A percentile compares a stretch with the other conserved stretches of the same genome.
Conservation (phyloP, 306 rosid genomes). For the Cicer chorassanicum region DNA sequence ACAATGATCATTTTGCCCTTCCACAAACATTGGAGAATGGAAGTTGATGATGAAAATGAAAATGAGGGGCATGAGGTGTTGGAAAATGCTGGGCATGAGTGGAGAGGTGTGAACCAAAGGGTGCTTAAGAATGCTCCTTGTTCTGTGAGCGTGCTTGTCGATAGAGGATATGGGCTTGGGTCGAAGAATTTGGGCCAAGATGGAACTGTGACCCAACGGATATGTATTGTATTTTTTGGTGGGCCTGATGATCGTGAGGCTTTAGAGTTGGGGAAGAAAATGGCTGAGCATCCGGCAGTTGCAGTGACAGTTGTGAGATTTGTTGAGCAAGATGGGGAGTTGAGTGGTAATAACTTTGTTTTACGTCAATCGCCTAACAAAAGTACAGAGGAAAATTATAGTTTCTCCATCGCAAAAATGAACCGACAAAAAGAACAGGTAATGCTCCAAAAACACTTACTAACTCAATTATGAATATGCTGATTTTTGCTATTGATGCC, state of each 20-base stretch:
- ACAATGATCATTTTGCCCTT: slow-evolving; percentile 76
- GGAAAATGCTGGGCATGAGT: slow-evolving; percentile 66
- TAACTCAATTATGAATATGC: not conserved
- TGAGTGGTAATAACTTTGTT: slow-evolving; percentile 28
- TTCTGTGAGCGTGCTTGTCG: slow-evolving; percentile 74
- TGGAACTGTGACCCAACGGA: slow-evolving; percentile 17
- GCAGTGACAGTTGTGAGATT: slow-evolving; percentile 56
- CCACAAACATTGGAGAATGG: slow-evolving; percentile 65
- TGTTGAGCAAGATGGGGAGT: slow-evolving; percentile 35
- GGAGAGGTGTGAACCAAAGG: slow-evolving; percentile 78
- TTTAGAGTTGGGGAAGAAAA: slow-evolving; percentile 62
- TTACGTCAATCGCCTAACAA: slow-evolving; percentile 45
- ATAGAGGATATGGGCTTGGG: slow-evolving; percentile 63
- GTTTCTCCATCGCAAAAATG: slow-evolving; percentile 61
- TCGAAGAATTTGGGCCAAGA: slow-evolving; percentile 40
- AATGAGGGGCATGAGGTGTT: slow-evolving; percentile 14
- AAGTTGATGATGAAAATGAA: slow-evolving; percentile 5
- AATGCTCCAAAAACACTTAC: not conserved
- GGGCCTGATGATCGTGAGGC: slow-evolving; percentile 92
- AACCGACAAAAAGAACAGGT: slow-evolving; percentile 68
- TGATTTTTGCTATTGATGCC: too few species aligned
- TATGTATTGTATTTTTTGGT: slow-evolving; percentile 73
- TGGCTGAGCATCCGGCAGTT: slow-evolving; percentile 71
- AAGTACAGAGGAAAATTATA: slow-evolving; percentile 50
- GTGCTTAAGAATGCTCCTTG: slow-evolving; percentile 76